Percentiles rank a stretch among this genome's conserved stretches.
These are phyloP conservation scores for Lepidium sativum DNA, from an alignment of 345 rosid genomes.

Conservation along the genomic window DNA sequence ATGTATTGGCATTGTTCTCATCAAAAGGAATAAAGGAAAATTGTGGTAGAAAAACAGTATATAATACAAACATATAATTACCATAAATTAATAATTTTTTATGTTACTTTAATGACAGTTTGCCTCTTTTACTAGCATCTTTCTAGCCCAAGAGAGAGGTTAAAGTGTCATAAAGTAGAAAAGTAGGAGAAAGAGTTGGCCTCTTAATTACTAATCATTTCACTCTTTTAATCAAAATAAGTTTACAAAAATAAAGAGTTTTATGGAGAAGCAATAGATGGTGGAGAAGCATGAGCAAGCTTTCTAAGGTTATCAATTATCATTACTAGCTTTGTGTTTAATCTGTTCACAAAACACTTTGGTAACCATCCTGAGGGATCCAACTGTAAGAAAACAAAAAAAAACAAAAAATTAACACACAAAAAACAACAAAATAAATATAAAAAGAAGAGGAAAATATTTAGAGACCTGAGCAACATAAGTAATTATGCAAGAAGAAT, in stretches of 20 bases:
- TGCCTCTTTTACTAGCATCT: not conserved
- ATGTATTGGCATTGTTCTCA: not conserved
- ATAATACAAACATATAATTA: not conserved
- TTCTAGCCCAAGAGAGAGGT: not conserved
- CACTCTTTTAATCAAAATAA: not conserved
- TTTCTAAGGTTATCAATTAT: constrained; percentile 65
- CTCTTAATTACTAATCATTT: not conserved
- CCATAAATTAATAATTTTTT: not conserved
- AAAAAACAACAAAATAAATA: not conserved
- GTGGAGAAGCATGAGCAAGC: constrained; percentile 30
- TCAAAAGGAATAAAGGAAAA: not conserved
- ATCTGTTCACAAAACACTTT: constrained; percentile 64
- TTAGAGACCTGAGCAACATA: constrained; percentile 62
- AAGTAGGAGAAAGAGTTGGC: not conserved
- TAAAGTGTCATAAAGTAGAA: not conserved
- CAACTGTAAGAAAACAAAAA: constrained; percentile 33
- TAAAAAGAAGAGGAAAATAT: not conserved
- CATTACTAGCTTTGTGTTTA: constrained; percentile 70
- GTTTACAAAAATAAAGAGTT: not conserved
- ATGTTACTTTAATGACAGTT: not conserved
- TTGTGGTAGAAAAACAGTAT: not conserved
- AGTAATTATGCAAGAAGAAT: constrained; percentile 61
- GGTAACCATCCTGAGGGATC: constrained; percentile 95
- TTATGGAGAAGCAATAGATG: not conserved
- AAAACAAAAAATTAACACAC: not conserved